Conservation (phyloP, 106 monocot species). For the Platanthera zijinensis region DNA sequence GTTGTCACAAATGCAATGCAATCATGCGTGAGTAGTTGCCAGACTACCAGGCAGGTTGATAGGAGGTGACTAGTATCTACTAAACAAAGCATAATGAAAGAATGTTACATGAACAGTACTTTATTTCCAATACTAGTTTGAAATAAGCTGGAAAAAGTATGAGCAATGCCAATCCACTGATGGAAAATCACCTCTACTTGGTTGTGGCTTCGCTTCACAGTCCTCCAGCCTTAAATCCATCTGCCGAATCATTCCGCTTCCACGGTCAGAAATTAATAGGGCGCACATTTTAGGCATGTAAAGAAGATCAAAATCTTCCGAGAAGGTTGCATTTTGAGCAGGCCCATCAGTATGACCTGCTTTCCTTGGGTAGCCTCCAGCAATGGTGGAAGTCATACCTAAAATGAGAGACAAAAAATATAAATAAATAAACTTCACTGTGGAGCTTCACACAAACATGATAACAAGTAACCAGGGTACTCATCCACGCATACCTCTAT, state of each 20-base stretch:
- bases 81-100: background rate
- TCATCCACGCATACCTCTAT: background rate
- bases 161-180: background rate
- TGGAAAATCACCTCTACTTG: constrained; percentile 17
- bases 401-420: background rate
- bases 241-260: constrained; percentile 33
- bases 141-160: background rate
- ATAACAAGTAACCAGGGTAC: background rate
- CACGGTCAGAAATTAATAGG: constrained; percentile 41
- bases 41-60: no score
- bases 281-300: constrained; percentile 39
- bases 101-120: background rate
- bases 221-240: constrained; percentile 39
- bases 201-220: constrained; percentile 17
- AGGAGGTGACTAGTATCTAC: background rate
- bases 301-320: constrained; percentile 38
- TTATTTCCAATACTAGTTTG: background rate
- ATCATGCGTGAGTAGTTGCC: no score
- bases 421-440: background rate
- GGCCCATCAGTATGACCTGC: constrained; percentile 36
- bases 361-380: constrained; percentile 34
- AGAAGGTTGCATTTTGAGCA: constrained; percentile 56
- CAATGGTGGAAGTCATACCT: constrained; percentile 56
- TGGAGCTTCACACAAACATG: background rate
- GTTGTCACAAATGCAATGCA: no score